Evolutionary conservation across 805 yeast genomes (phyloP).

Genomic region (Ogataea trehaloabstinens): DNA sequence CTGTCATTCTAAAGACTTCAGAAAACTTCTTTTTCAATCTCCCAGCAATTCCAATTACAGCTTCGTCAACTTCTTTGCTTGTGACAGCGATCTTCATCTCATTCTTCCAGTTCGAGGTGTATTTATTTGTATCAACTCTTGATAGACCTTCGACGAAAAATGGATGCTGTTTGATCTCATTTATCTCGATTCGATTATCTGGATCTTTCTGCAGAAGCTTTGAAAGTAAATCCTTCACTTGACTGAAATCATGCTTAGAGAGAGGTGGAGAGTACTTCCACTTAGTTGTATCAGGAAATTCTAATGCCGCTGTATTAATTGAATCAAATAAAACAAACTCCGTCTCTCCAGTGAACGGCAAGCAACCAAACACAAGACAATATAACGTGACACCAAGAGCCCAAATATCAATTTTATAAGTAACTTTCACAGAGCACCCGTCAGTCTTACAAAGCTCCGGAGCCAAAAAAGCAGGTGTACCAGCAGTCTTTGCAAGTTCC

Average conservation of each 20-base stretch:
- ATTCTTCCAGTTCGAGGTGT: conserved; percentile 27
- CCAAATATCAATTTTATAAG: conserved; percentile 94
- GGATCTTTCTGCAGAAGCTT: conserved; percentile 73
- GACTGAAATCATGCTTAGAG: conserved; percentile 27
- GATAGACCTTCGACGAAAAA: conserved; percentile 43
- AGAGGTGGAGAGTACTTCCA: conserved; percentile 28
- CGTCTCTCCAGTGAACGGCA: conserved; percentile 86
- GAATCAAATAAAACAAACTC: conserved; percentile 84
- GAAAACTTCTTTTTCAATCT: conserved; percentile 53
- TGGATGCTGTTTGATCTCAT: conserved; percentile 73
- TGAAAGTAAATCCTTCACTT: conserved; percentile 56
- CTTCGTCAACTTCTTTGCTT: conserved; percentile 67
- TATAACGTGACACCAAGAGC: conserved; percentile 90
- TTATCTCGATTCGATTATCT: conserved; percentile 59
- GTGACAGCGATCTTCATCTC: conserved; percentile 54
- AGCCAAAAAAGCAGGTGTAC: conserved; percentile 95
- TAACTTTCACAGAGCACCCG: conserved; percentile 51
- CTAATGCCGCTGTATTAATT: conserved; percentile 61
- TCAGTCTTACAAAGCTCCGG: conserved; percentile 83
- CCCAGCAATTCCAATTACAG: conserved; percentile 79
- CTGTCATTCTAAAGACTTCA: conserved; percentile 34
- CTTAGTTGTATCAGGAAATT: conserved; percentile 47
- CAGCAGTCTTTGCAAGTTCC: conserved; percentile 93
- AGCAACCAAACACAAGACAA: conserved; percentile 80
- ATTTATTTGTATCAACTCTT: conserved; percentile 26